Percentiles rank a stretch among this genome's conserved stretches.
Evolutionary conservation across 441 rosid species (phyloP).

Genomic region (Populus hybrid): DNA sequence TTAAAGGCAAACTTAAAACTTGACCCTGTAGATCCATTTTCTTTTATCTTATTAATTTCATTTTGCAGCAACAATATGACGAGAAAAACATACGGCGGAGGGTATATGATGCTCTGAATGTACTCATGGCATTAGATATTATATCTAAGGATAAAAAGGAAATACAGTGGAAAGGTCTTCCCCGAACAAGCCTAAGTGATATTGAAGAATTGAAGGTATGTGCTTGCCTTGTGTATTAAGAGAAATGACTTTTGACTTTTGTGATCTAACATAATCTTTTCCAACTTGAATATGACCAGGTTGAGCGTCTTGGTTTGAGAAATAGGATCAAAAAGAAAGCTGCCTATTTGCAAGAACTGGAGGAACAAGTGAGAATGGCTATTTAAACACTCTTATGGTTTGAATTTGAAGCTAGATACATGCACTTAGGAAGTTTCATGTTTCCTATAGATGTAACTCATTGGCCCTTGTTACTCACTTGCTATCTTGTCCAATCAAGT

Average conservation of each 20-base stretch:
- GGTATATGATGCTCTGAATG: constrained; percentile 98
- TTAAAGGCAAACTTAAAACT: constrained; percentile 13
- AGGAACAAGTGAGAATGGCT: constrained; percentile 73
- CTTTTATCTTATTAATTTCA: constrained; percentile 11
- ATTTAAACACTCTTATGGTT: not conserved
- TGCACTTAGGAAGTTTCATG: constrained; percentile 7
- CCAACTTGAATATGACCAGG: constrained; percentile 37
- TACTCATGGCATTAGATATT: constrained; percentile 99
- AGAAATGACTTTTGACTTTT: constrained; percentile 9
- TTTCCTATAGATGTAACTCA: not conserved
- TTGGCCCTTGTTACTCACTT: constrained; percentile 14
- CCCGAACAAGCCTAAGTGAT: constrained; percentile 91
- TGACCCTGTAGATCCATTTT: constrained; percentile 1
- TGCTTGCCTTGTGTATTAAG: constrained; percentile 11
- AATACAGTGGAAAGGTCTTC: constrained; percentile 99
- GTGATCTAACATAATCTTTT: constrained; percentile 22
- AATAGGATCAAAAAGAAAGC: constrained; percentile 86
- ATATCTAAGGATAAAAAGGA: constrained; percentile 99
- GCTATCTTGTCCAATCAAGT: constrained; percentile 41
- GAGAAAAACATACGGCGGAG: constrained; percentile 98
- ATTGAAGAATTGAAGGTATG: constrained; percentile 91
- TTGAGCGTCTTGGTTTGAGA: constrained; percentile 63
- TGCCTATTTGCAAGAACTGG: constrained; percentile 80
- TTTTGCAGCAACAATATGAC: constrained; percentile 85
- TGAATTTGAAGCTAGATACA: constrained; percentile 13